phyloP scores from a whole-genome alignment of 108 stramenopile species.

The Pseudonitzschia multistriata region DNA sequence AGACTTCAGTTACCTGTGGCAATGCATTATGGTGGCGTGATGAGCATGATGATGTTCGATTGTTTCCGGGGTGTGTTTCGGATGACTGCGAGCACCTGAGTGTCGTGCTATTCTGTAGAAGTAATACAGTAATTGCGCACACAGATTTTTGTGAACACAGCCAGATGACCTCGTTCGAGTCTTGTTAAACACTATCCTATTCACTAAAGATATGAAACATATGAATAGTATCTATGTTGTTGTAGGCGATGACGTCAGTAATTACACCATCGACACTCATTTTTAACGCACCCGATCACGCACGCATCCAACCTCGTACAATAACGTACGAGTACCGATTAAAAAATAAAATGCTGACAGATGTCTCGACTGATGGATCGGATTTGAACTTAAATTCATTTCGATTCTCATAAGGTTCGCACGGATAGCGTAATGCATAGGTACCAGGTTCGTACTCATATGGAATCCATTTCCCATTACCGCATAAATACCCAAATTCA shows the following conservation, averaged over 20 bases:
- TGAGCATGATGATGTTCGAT: too few relatives aligned
- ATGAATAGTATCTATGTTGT: not conserved
- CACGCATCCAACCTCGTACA: not conserved
- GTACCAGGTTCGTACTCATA: too few relatives aligned
- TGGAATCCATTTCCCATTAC: too few relatives aligned
- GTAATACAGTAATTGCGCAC: too few relatives aligned
- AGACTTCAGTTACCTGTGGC: too few relatives aligned
- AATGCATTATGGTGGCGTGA: too few relatives aligned
- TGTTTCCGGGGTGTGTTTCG: too few relatives aligned
- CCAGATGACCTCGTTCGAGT: not conserved
- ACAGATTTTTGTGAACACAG: not conserved
- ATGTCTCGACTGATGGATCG: not conserved
- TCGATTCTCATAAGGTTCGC: too few relatives aligned
- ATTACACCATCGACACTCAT: not conserved
- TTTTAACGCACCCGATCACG: not conserved
- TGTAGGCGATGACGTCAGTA: slow-evolving; percentile 2
- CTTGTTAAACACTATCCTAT: not conserved
- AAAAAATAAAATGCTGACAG: not conserved
- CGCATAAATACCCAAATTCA: not conserved
- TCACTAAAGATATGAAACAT: not conserved
- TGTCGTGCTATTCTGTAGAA: too few relatives aligned
- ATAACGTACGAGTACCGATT: too few relatives aligned
- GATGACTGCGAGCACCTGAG: too few relatives aligned
- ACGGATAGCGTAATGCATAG: too few relatives aligned
- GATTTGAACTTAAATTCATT: not conserved